phyloP scores from a whole-genome alignment of 495 filamentous ascomycete genomes.

The Beverwykella pulmonaria region DNA sequence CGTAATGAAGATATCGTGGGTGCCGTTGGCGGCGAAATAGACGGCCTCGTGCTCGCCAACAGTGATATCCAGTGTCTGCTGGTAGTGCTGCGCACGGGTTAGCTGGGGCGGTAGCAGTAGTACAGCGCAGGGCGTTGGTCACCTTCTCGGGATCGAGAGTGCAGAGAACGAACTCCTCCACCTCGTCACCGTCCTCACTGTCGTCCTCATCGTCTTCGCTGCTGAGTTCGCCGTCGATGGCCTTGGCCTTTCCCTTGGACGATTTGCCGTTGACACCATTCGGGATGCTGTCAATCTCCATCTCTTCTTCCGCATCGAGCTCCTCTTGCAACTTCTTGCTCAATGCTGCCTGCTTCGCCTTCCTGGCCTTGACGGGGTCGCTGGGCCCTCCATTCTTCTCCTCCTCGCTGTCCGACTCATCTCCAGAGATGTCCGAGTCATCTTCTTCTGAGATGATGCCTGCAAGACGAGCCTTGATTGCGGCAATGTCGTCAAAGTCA shows the following conservation, averaged over 20 bases:
- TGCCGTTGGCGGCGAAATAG: conserved; percentile 89
- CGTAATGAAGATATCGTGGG: conserved; percentile 85
- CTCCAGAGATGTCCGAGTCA: conserved; percentile 59
- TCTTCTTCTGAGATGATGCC: conserved; percentile 44
- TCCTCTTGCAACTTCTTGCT: conserved; percentile 50
- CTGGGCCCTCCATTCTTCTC: conserved; percentile 86
- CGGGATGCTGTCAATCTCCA: conserved; percentile 60
- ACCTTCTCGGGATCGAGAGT: conserved; percentile 86
- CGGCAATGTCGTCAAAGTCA: conserved; percentile 61
- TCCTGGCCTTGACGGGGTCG: conserved; percentile 84
- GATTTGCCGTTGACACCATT: conserved; percentile 65
- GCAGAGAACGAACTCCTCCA: conserved; percentile 90
- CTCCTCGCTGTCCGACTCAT: conserved; percentile 63
- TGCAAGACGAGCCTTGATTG: conserved; percentile 63
- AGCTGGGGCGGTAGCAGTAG: conserved; percentile 24
- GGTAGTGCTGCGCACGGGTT: conserved; percentile 69
- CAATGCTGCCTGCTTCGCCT: conserved; percentile 70
- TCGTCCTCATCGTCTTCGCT: conserved; percentile 62
- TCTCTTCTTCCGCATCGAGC: conserved; percentile 62
- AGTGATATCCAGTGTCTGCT: conserved; percentile 92
- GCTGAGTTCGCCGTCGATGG: conserved; percentile 61
- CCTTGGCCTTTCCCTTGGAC: conserved; percentile 80
- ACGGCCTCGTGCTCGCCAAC: conserved; percentile 82
- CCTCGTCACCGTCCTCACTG: conserved; percentile 62
- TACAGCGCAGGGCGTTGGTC: conserved; percentile 34